Evolutionary conservation across 2,329 filamentous ascomycete genomes (phyloP).

Genomic region (Zelopaecilomyces penicillatus): DNA sequence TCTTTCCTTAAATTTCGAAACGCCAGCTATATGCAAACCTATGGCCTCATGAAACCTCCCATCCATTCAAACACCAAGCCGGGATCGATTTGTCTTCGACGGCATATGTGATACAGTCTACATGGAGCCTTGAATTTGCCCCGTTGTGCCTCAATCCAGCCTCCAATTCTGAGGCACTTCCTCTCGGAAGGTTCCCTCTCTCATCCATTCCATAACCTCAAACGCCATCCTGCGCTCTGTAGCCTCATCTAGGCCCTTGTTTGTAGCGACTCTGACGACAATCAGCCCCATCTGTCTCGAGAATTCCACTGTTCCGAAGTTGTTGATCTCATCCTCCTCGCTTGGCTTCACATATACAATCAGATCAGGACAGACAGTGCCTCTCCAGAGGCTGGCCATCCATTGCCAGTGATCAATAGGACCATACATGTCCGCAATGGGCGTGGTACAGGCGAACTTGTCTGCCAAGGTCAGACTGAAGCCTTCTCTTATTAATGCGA

Average conservation of each 20-base stretch:
- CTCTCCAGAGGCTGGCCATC: conserved; percentile 91
- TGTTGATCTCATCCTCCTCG: conserved; percentile 26
- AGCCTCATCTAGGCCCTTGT: conserved; percentile 52
- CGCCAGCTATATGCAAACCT: too few relatives aligned
- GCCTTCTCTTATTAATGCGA: conserved; percentile 67
- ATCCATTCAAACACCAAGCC: too few relatives aligned
- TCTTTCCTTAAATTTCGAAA: too few relatives aligned
- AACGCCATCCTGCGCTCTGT: conserved; percentile 70
- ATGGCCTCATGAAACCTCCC: too few relatives aligned
- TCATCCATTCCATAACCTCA: conserved; percentile 78
- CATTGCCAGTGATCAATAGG: conserved; percentile 94
- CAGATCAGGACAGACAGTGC: conserved; percentile 72
- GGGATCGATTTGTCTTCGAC: too few relatives aligned
- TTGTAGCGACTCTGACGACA: conserved; percentile 40
- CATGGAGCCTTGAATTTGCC: too few relatives aligned
- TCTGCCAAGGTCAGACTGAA: conserved; percentile 78
- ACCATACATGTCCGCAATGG: conserved; percentile 68
- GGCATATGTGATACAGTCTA: too few relatives aligned
- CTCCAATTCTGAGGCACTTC: conserved; percentile 14
- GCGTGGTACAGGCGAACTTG: conserved; percentile 61
- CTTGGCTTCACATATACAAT: conserved; percentile 55
- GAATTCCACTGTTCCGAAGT: conserved; percentile 47
- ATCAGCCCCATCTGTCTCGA: conserved; percentile 42
- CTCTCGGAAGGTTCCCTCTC: conserved; percentile 35
- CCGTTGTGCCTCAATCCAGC: conserved; percentile 4